A percentile compares a stretch with the other conserved stretches of the same genome.
Conservation (phyloP, 371 early-diverging fungal species). For the Rhizomucor pusillus region DNA sequence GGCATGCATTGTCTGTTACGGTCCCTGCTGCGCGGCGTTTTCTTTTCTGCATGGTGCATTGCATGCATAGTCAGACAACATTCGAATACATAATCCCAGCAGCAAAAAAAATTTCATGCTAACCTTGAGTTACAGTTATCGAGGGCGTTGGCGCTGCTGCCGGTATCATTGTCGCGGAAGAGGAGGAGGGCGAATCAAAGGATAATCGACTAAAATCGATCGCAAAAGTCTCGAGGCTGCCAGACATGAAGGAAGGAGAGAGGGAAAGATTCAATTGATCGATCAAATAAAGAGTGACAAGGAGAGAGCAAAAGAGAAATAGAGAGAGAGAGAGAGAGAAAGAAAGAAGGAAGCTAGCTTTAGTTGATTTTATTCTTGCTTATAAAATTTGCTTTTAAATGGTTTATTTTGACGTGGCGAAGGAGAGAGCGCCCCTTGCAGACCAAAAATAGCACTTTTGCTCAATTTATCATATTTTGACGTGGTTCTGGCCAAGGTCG, state of each 20-base stretch:
- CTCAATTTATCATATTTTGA: not conserved
- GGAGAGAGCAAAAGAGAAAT: conserved; percentile 3
- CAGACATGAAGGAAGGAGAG: not conserved
- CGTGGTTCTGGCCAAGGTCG: too few relatives aligned
- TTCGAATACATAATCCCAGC: not conserved
- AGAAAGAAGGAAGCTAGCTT: conserved; percentile 8
- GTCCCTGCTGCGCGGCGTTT: conserved; percentile 16
- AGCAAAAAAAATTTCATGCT: not conserved
- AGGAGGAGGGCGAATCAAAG: conserved; percentile 18
- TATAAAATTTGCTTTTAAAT: not conserved
- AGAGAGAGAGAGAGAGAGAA: conserved; percentile 12
- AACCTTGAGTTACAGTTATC: conserved; percentile 21
- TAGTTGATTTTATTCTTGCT: conserved; percentile 8
- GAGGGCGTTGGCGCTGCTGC: conserved; percentile 6
- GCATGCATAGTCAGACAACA: not conserved
- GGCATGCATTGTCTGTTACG: conserved; percentile 40
- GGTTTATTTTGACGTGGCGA: conserved; percentile 13
- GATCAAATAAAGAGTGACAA: conserved; percentile 2
- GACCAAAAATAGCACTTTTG: not conserved
- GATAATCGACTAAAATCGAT: conserved; percentile 23
- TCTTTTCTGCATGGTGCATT: conserved; percentile 10
- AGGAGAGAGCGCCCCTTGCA: conserved; percentile 5
- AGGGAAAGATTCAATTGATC: too few relatives aligned
- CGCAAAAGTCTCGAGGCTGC: conserved; percentile 23
- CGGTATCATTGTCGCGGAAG: not conserved